phyloP scores from a whole-genome alignment of 2,329 filamentous ascomycete species.

The Aspergillus quadrilineatus region DNA sequence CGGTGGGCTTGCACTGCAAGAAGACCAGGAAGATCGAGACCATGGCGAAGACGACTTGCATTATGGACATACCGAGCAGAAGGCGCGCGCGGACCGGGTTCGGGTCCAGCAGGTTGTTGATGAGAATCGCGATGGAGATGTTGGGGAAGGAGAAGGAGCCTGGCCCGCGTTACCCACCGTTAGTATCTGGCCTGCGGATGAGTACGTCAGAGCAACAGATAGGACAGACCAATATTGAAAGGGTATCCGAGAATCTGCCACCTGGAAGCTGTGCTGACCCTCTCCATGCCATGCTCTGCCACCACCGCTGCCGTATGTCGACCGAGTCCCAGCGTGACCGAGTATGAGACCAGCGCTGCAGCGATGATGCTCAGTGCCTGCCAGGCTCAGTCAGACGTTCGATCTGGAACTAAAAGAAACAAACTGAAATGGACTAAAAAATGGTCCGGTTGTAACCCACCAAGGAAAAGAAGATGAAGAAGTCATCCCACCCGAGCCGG shows the following conservation, averaged over 20 bases:
- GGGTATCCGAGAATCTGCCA: slow-evolving; percentile 30
- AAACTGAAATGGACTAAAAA: too few relatives aligned
- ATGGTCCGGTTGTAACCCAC: slow-evolving; percentile 8
- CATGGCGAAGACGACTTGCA: slow-evolving; percentile 27
- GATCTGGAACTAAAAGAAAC: too few relatives aligned
- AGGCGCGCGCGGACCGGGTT: slow-evolving; percentile 19
- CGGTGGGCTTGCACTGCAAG: slow-evolving; percentile 24
- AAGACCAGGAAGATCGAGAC: slow-evolving; percentile 27
- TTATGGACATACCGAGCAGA: slow-evolving; percentile 23
- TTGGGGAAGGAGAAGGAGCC: slow-evolving; percentile 30
- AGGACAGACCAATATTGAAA: too few relatives aligned
- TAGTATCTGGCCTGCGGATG: too few relatives aligned
- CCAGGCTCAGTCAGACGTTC: too few relatives aligned
- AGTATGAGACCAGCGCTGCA: slow-evolving; percentile 25
- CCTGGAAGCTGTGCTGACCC: slow-evolving; percentile 18
- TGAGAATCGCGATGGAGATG: slow-evolving; percentile 29
- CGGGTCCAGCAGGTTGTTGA: slow-evolving; percentile 27
- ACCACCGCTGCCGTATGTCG: slow-evolving; percentile 28
- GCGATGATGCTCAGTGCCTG: slow-evolving; percentile 30
- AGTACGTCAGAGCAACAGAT: too few relatives aligned
- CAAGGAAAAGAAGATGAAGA: slow-evolving; percentile 31
- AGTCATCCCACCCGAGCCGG: slow-evolving; percentile 29
- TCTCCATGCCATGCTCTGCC: slow-evolving; percentile 23
- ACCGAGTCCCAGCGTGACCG: slow-evolving; percentile 26
- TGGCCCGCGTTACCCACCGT: neutral